A percentile compares a stretch with the other conserved stretches of the same genome.
Conservation (phyloP, 306 rosid species). For the Dalbergia cochinchinensis region DNA sequence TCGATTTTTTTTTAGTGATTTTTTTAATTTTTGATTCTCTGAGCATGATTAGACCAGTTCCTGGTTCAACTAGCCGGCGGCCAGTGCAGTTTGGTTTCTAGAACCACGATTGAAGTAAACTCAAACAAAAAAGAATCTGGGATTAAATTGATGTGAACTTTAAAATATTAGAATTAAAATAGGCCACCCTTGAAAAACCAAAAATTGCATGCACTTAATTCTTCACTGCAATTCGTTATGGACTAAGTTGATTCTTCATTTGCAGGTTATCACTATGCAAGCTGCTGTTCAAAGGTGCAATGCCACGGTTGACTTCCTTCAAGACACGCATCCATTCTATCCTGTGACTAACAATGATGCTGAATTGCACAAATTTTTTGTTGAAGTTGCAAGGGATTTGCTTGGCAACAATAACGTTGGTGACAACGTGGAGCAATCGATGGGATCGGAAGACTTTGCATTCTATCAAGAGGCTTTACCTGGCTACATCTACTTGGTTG, state of each 20-base stretch:
- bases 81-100: no score
- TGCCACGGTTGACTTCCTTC: constrained; percentile 66
- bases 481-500: constrained; percentile 70
- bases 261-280: constrained; percentile 72
- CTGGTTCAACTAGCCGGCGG: no score
- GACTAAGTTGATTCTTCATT: constrained; percentile 18
- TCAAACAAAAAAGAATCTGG: no score
- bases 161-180: no score
- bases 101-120: no score
- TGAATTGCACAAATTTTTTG: constrained; percentile 62
- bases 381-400: constrained; percentile 57
- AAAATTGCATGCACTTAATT: no score
- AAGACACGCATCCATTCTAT: constrained; percentile 42
- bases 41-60: no score
- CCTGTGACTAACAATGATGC: constrained; percentile 66
- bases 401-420: constrained; percentile 61
- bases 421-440: constrained; percentile 51
- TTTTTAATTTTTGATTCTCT: no score
- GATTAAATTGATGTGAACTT: no score
- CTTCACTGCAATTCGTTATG: no score
- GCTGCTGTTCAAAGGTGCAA: constrained; percentile 83
- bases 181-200: no score
- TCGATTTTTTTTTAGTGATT: no score
- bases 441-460: constrained; percentile 84
- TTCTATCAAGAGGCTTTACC: constrained; percentile 86